These are phyloP conservation scores for Trametes cubensis DNA, from an alignment of 768 basidiomycete genomes.

Conservation along the genomic window DNA sequence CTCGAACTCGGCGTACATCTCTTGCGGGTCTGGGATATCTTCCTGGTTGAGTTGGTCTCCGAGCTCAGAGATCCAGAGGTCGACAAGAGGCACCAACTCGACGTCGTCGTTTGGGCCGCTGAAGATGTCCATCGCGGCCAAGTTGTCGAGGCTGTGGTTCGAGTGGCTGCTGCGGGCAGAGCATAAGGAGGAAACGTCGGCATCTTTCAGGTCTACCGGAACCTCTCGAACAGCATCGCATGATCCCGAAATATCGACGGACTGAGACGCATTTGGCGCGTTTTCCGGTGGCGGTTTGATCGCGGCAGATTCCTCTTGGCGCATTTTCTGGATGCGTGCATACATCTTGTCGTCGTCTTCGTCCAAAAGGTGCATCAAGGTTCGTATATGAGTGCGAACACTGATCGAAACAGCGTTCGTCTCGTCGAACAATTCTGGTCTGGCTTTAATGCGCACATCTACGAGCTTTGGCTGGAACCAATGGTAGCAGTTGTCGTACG, in stretches of 20 bases:
- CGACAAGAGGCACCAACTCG: not conserved
- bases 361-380: not conserved
- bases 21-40: not conserved
- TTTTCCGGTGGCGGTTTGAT: too few species aligned
- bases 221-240: too few species aligned
- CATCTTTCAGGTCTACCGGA: not conserved
- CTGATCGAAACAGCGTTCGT: not conserved
- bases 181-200: not conserved
- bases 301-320: too few species aligned
- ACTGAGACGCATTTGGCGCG: too few species aligned
- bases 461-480: not conserved
- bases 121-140: not conserved
- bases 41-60: not conserved
- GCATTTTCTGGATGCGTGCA: too few species aligned
- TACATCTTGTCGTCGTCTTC: not conserved
- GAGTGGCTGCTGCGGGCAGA: not conserved
- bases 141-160: not conserved
- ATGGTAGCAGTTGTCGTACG: constrained; percentile 15
- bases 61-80: not conserved
- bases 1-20: not conserved
- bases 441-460: not conserved
- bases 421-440: not conserved
- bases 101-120: not conserved
- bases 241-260: too few species aligned
- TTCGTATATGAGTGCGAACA: not conserved